Conservation (phyloP, 129 eudicot species). For the Flaveria linearis region DNA sequence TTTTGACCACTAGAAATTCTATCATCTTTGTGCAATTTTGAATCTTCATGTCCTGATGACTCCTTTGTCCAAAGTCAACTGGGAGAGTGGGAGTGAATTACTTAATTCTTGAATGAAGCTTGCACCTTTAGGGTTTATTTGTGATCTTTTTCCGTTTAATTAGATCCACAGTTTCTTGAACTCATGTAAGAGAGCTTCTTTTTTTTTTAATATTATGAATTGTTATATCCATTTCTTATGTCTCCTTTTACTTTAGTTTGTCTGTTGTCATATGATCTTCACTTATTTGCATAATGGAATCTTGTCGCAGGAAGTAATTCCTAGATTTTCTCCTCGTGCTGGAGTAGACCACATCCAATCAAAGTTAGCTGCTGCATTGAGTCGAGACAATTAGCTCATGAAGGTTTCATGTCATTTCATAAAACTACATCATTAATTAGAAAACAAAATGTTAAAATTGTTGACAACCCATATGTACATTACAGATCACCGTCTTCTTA, state of each 20-base stretch:
- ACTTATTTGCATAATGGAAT: neutral
- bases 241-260: too few relatives aligned
- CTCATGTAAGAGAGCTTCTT: neutral
- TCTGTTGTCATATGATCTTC: neutral
- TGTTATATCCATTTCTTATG: neutral
- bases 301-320: conserved; percentile 75
- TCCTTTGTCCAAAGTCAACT: neutral
- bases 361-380: conserved; percentile 68
- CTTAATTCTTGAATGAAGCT: neutral
- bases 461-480: conserved; percentile 21
- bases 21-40: neutral
- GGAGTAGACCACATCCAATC: conserved; percentile 71
- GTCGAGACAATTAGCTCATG: conserved; percentile 27
- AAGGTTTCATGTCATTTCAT: conserved; percentile 11
- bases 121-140: neutral
- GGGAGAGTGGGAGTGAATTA: neutral
- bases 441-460: neutral
- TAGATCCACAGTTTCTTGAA: neutral
- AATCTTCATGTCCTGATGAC: too few relatives aligned
- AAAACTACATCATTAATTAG: neutral
- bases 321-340: conserved; percentile 89
- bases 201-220: too few relatives aligned
- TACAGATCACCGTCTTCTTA: conserved; percentile 8
- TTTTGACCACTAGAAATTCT: neutral
- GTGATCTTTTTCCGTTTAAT: too few relatives aligned